phyloP scores from a whole-genome alignment of 2,329 filamentous ascomycete species.

The Colletotrichum liaoningense region DNA sequence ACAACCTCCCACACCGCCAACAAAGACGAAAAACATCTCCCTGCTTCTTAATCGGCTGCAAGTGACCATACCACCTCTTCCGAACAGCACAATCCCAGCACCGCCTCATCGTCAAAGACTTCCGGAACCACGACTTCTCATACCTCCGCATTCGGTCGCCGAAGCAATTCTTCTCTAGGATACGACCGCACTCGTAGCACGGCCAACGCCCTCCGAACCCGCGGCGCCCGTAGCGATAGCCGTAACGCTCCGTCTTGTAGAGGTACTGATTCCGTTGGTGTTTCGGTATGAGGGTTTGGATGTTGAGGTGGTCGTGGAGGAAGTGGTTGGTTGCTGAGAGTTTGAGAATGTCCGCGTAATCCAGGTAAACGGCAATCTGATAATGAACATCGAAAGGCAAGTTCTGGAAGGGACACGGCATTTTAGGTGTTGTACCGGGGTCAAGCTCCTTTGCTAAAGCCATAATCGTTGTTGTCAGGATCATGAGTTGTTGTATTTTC shows the following conservation, averaged over 20 bases:
- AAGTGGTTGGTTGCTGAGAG: neutral
- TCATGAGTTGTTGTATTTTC: too few species aligned
- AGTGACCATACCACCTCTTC: neutral
- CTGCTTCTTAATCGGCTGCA: slow-evolving; percentile 12
- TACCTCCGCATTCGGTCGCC: slow-evolving; percentile 6
- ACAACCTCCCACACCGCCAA: neutral
- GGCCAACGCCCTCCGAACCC: neutral
- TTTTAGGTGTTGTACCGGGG: neutral
- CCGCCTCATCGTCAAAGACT: neutral
- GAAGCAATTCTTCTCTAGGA: neutral
- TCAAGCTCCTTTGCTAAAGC: too few species aligned
- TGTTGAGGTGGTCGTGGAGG: slow-evolving; percentile 3
- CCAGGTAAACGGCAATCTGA: neutral
- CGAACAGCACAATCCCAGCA: slow-evolving; percentile 21
- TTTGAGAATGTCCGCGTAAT: slow-evolving; percentile 7
- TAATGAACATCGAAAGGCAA: slow-evolving; percentile 7
- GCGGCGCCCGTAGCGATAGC: neutral
- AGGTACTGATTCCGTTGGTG: neutral
- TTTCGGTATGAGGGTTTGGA: neutral
- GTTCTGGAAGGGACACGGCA: neutral
- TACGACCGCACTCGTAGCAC: slow-evolving; percentile 11
- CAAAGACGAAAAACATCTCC: neutral
- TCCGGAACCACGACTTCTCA: neutral
- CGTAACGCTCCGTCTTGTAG: neutral
- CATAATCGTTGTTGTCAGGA: too few species aligned